A percentile compares a stretch with the other conserved stretches of the same genome.
phyloP scores from a whole-genome alignment of 176 grass and related monocot genomes.

The Oropetium thomaeum region DNA sequence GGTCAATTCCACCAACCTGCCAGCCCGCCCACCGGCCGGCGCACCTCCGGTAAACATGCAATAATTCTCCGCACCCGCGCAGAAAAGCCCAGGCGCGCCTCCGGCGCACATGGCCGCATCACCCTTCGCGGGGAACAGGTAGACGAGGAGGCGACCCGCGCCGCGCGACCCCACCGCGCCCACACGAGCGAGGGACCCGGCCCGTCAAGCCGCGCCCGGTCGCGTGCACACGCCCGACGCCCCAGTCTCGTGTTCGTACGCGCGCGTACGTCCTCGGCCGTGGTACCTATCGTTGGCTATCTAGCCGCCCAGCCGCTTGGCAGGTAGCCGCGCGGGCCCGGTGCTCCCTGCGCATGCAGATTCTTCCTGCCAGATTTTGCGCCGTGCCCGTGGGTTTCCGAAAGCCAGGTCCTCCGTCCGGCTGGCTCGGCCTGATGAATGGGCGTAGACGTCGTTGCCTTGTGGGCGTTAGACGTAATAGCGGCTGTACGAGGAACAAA shows the following conservation, averaged over 20 bases:
- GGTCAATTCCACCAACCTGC: constrained; percentile 26
- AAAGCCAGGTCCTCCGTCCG: not conserved
- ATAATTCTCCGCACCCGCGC: constrained; percentile 38
- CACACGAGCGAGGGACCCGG: not conserved
- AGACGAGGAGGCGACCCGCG: not conserved
- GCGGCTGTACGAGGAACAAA: not conserved
- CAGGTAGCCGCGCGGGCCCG: not conserved
- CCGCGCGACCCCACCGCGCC: not conserved
- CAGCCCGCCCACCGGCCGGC: not conserved
- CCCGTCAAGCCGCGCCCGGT: not conserved
- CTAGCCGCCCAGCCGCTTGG: constrained; percentile 6
- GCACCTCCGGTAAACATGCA: constrained; percentile 6
- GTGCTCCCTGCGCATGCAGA: not conserved
- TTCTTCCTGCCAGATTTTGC: constrained; percentile 11
- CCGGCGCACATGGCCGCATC: constrained; percentile 33
- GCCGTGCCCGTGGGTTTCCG: not conserved
- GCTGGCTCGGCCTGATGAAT: too few relatives aligned
- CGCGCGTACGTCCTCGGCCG: constrained; percentile 60
- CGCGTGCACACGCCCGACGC: not conserved
- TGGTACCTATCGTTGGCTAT: constrained; percentile 40
- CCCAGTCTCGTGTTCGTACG: constrained; percentile 25
- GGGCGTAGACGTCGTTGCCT: too few relatives aligned
- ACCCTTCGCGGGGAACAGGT: constrained; percentile 13
- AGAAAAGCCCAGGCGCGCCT: not conserved
- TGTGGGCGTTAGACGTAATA: too few relatives aligned